These are phyloP conservation scores for Luvunga scandens DNA, from an alignment of 345 rosid species.

Conservation along the genomic window DNA sequence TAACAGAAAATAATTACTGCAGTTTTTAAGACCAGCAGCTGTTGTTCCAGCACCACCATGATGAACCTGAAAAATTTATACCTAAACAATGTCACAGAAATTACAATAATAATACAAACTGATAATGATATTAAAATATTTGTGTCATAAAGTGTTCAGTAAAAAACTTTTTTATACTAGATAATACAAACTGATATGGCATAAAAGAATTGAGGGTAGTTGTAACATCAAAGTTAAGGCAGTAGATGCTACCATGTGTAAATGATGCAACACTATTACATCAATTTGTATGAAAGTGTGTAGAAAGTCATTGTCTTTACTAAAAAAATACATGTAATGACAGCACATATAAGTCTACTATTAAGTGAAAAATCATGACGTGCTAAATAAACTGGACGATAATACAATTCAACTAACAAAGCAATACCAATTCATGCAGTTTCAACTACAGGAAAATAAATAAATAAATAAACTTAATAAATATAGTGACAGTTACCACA, in stretches of 20 bases:
- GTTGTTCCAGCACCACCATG: slow-evolving; percentile 67
- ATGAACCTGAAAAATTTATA: slow-evolving; percentile 36
- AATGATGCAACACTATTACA: background rate
- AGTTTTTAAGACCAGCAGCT: slow-evolving; percentile 63
- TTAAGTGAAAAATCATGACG: background rate
- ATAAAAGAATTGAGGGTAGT: background rate
- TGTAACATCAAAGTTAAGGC: background rate
- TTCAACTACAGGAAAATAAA: background rate
- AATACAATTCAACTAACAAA: background rate
- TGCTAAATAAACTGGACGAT: background rate
- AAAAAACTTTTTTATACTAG: background rate
- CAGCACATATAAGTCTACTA: background rate
- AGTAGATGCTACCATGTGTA: background rate
- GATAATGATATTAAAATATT: background rate
- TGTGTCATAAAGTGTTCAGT: background rate
- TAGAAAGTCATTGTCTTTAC: too few species aligned
- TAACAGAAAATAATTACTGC: slow-evolving; percentile 33
- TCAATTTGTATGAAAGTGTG: background rate
- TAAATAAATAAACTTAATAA: background rate
- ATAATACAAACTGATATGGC: background rate
- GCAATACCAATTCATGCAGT: background rate
- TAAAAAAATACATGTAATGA: background rate
- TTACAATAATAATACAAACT: background rate
- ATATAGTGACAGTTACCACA: slow-evolving; percentile 42
- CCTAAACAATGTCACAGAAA: background rate